A percentile compares a stretch with the other conserved stretches of the same genome.
Conservation (phyloP, 208 protist species). For the Naegleria fowleri region DNA sequence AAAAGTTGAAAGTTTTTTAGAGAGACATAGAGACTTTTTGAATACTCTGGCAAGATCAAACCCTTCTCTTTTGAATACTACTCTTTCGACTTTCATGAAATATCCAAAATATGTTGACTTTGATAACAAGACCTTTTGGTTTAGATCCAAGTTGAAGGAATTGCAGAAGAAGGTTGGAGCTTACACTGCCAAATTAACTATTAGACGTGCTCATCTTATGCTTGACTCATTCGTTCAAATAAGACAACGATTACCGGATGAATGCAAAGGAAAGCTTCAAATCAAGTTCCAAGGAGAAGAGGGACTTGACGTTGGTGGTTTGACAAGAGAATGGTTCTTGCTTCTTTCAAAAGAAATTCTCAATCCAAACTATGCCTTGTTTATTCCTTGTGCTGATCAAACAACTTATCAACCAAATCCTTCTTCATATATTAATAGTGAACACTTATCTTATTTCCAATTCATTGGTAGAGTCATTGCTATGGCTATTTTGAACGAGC, state of each 20-base stretch:
- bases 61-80: constrained; percentile 56
- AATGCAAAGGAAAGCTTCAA: constrained; percentile 74
- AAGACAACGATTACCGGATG: constrained; percentile 31
- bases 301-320: constrained; percentile 85
- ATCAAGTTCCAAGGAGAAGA: constrained; percentile 78
- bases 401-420: constrained; percentile 68
- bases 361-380: constrained; percentile 75
- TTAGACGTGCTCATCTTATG: constrained; percentile 66
- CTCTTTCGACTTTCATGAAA: constrained; percentile 61
- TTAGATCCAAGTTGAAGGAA: constrained; percentile 46
- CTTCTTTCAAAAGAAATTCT: constrained; percentile 79
- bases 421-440: constrained; percentile 46
- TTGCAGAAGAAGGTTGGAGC: constrained; percentile 23
- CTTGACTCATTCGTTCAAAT: constrained; percentile 71
- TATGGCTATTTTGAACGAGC: constrained; percentile 84
- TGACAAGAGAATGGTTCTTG: constrained; percentile 92
- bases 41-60: constrained; percentile 59
- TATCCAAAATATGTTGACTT: constrained; percentile 80
- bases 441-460: constrained; percentile 38
- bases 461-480: constrained; percentile 64
- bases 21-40: constrained; percentile 45
- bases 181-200: constrained; percentile 47
- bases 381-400: constrained; percentile 56
- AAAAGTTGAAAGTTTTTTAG: constrained; percentile 61
- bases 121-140: constrained; percentile 68